Percentiles rank a stretch among this genome's conserved stretches.
phyloP scores from a whole-genome alignment of 2,329 filamentous ascomycete genomes.

The Fusarium subglutinans region DNA sequence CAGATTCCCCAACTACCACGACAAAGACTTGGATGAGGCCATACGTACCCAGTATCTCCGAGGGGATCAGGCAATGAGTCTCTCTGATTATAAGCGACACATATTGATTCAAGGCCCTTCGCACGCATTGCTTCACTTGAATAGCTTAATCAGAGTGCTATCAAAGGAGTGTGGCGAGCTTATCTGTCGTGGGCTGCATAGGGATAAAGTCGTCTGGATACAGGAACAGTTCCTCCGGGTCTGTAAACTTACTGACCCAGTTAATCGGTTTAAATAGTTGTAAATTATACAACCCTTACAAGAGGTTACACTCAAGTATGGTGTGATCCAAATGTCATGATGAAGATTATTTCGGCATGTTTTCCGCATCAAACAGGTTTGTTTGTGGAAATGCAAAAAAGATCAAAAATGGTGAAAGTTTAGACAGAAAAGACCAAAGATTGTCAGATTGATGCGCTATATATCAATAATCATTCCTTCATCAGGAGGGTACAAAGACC shows the following conservation, averaged over 20 bases:
- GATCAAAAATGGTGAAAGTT: rapidly evolving
- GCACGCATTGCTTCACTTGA: neutral
- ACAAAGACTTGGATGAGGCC: neutral
- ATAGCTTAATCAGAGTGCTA: neutral
- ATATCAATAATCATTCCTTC: neutral
- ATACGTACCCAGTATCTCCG: neutral
- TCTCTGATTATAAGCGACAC: neutral
- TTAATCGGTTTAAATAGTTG: neutral
- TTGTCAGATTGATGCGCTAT: neutral
- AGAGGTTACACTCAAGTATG: too few species aligned
- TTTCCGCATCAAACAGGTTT: constrained; percentile 11
- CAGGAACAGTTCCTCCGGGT: neutral
- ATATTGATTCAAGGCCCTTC: neutral
- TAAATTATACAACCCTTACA: neutral
- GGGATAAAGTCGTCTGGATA: neutral
- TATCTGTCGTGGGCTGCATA: neutral
- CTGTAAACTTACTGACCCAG: neutral
- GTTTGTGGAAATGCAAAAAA: neutral
- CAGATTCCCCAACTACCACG: neutral
- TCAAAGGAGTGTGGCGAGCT: neutral
- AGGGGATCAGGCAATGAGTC: neutral
- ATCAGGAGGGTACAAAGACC: neutral
- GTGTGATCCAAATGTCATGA: constrained; percentile 11
- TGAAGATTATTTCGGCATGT: constrained; percentile 14
- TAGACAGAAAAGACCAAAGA: neutral